A percentile compares a stretch with the other conserved stretches of the same genome.
phyloP scores from a whole-genome alignment of 495 filamentous ascomycete species.

The Podospora sp. region DNA sequence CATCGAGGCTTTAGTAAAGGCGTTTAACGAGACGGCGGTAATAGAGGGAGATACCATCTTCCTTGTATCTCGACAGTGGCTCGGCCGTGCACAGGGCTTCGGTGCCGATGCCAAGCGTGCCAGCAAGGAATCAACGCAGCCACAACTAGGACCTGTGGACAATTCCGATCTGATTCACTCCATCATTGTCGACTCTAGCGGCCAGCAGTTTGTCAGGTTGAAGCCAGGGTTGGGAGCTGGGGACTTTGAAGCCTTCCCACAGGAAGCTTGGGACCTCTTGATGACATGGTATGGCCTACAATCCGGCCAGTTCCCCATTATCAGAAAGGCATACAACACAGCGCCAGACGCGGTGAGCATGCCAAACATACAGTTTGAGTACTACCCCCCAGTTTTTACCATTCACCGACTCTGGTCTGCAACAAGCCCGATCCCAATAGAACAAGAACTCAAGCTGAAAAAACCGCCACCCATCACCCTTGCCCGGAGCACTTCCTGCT shows the following conservation, averaged over 20 bases:
- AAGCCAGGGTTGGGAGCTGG: constrained; percentile 69
- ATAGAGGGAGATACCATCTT: constrained; percentile 74
- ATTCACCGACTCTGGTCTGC: constrained; percentile 73
- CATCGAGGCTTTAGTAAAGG: constrained; percentile 64
- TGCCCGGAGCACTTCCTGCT: constrained; percentile 67
- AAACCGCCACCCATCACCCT: constrained; percentile 61
- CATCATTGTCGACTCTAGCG: constrained; percentile 48
- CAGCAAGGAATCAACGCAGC: constrained; percentile 64
- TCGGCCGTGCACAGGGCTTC: constrained; percentile 71
- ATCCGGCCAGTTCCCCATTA: constrained; percentile 69
- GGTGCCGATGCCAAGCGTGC: constrained; percentile 56
- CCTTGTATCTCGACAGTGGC: constrained; percentile 78
- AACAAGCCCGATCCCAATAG: constrained; percentile 57
- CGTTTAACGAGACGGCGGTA: constrained; percentile 53
- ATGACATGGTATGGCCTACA: constrained; percentile 79
- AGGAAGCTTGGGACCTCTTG: constrained; percentile 79
- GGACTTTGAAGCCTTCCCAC: constrained; percentile 76
- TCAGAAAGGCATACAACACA: constrained; percentile 77
- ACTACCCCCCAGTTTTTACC: constrained; percentile 83
- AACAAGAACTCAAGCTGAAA: constrained; percentile 57
- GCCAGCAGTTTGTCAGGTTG: constrained; percentile 70
- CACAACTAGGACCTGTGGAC: constrained; percentile 79
- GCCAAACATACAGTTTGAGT: constrained; percentile 79
- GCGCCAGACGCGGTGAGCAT: constrained; percentile 52
- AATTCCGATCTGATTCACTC: constrained; percentile 71